Percentiles rank a stretch among this genome's conserved stretches.
Conservation (phyloP, 495 filamentous ascomycete species). For the Achaetomiella virescens region DNA sequence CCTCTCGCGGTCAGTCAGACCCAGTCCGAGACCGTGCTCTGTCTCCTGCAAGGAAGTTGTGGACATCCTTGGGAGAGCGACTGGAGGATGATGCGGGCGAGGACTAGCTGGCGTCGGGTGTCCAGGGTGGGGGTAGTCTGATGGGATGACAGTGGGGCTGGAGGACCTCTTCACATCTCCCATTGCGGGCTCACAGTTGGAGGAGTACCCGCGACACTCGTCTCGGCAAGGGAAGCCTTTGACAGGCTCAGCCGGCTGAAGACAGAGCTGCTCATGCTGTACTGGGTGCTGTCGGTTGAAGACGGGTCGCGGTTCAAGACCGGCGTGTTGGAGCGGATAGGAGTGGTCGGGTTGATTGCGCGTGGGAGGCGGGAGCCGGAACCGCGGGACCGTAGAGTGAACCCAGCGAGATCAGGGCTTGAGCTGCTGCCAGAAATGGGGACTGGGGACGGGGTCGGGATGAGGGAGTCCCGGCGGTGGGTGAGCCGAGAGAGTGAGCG, state of each 20-base stretch:
- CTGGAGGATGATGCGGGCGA: background rate
- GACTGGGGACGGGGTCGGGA: conserved; percentile 8
- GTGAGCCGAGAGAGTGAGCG: background rate
- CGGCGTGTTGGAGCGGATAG: conserved; percentile 27
- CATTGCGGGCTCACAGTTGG: conserved; percentile 7
- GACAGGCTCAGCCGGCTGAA: conserved; percentile 25
- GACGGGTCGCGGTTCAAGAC: conserved; percentile 25
- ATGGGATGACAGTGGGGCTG: background rate
- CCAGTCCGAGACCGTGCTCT: conserved; percentile 15
- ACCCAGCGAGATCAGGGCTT: conserved; percentile 17
- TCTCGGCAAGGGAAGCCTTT: conserved; percentile 19
- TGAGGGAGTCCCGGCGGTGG: conserved; percentile 14
- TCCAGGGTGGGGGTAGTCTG: background rate
- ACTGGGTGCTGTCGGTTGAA: conserved; percentile 30
- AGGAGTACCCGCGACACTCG: conserved; percentile 22
- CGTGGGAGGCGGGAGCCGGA: conserved; percentile 29
- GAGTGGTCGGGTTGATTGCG: conserved; percentile 25
- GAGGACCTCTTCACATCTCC: background rate
- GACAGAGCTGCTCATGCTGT: conserved; percentile 29
- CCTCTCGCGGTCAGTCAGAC: conserved; percentile 9
- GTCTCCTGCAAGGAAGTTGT: background rate
- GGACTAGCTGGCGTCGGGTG: background rate
- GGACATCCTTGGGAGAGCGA: background rate
- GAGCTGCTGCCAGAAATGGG: conserved; percentile 9
- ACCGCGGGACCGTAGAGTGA: conserved; percentile 22